Conservation (phyloP, 225 moss, liverwort and hornwort species). For the Takakia lepidozioides region DNA sequence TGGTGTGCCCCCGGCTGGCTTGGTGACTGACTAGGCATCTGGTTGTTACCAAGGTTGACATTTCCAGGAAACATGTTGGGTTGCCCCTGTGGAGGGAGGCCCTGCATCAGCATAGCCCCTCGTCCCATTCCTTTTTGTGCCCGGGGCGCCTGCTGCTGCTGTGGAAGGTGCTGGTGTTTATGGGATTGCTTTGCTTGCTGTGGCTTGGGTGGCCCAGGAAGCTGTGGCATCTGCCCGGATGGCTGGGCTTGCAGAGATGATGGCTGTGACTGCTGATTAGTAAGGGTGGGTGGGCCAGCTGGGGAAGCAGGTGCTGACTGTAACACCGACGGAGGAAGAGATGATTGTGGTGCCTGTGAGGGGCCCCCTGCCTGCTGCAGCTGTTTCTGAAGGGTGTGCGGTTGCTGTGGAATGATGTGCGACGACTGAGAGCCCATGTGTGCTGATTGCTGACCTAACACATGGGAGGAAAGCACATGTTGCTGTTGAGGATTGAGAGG, state of each 20-base stretch:
- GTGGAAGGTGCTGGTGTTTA: slow-evolving; percentile 14
- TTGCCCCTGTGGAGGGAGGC: slow-evolving; percentile 16
- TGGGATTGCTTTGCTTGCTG: slow-evolving; percentile 25
- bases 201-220: slow-evolving; percentile 19
- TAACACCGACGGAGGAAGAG: slow-evolving; percentile 10
- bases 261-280: slow-evolving; percentile 4
- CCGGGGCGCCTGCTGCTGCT: slow-evolving; percentile 12
- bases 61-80: slow-evolving; percentile 6
- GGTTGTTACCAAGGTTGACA: background rate
- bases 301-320: slow-evolving; percentile 25
- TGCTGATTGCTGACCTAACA: slow-evolving; percentile 14
- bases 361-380: slow-evolving; percentile 9
- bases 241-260: slow-evolving; percentile 9
- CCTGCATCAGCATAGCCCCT: slow-evolving; percentile 19
- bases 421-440: slow-evolving; percentile 19
- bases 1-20: too few relatives aligned
- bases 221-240: slow-evolving; percentile 13
- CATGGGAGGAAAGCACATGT: slow-evolving; percentile 26
- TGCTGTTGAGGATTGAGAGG: slow-evolving; percentile 20
- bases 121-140: slow-evolving; percentile 15
- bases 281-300: slow-evolving; percentile 15
- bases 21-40: too few relatives aligned
- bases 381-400: slow-evolving; percentile 15
- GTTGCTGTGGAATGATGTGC: slow-evolving; percentile 23
- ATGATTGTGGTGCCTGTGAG: slow-evolving; percentile 17